Evolutionary conservation across 106 monocot genomes (phyloP).

Genomic region (Hemerocallis citrina): DNA sequence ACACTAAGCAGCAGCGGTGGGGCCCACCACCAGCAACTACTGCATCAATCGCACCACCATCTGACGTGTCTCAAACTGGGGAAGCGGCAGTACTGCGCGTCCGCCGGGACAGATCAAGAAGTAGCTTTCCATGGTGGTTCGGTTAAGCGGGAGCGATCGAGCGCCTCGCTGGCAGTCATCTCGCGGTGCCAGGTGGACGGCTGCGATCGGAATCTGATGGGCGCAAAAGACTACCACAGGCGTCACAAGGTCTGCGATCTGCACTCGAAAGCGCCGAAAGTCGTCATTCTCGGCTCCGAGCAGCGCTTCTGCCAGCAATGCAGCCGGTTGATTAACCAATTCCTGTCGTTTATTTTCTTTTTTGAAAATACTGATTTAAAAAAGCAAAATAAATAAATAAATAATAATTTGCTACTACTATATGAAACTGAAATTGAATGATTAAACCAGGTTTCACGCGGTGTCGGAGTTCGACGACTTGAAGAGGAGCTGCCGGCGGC

Average conservation of each 20-base stretch:
- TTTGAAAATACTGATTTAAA: too few relatives aligned
- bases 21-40: not conserved
- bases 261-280: conserved; percentile 64
- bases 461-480: conserved; percentile 74
- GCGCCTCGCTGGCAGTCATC: not conserved
- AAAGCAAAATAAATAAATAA: too few relatives aligned
- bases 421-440: too few relatives aligned
- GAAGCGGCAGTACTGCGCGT: conserved; percentile 55
- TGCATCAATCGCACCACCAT: conserved; percentile 16
- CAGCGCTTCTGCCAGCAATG: conserved; percentile 66
- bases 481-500: conserved; percentile 71
- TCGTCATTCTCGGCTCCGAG: conserved; percentile 52
- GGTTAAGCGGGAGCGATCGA: conserved; percentile 11
- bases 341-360: too few relatives aligned
- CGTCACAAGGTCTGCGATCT: conserved; percentile 72
- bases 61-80: conserved; percentile 71
- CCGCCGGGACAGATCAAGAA: not conserved
- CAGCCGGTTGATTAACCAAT: conserved; percentile 53
- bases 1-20: not conserved
- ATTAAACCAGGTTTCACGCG: conserved; percentile 39
- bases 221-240: conserved; percentile 61
- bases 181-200: conserved; percentile 73
- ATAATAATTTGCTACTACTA: too few relatives aligned
- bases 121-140: not conserved
- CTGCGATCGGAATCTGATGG: conserved; percentile 33